Evolutionary conservation across 2,329 filamentous ascomycete species (phyloP).

Genomic region (Calonectria honghensis): DNA sequence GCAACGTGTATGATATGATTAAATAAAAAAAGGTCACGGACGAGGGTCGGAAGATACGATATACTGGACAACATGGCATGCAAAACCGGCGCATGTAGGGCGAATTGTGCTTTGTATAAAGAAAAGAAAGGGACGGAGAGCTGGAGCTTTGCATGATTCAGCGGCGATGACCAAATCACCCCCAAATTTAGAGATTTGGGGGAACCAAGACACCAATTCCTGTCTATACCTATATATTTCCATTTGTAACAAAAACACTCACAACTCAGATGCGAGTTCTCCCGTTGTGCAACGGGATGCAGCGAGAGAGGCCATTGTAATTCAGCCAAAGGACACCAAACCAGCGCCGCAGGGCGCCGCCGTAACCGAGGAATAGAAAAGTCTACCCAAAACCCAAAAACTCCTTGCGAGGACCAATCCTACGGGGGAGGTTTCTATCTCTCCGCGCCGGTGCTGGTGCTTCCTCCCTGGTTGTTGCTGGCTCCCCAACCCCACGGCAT

Average conservation of each 20-base stretch:
- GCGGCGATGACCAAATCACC: slow-evolving; percentile 23
- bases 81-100: slow-evolving; percentile 19
- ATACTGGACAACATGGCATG: slow-evolving; percentile 18
- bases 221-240: slow-evolving; percentile 36
- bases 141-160: slow-evolving; percentile 29
- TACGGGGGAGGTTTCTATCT: slow-evolving; percentile 55
- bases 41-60: neutral
- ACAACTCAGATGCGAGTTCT: slow-evolving; percentile 11
- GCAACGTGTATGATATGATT: slow-evolving; percentile 41
- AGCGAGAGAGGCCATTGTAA: neutral
- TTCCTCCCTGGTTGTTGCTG: slow-evolving; percentile 35
- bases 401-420: slow-evolving; percentile 53
- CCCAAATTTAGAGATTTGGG: slow-evolving; percentile 18
- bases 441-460: slow-evolving; percentile 63
- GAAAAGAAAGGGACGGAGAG: neutral
- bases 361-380: slow-evolving; percentile 39
- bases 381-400: slow-evolving; percentile 55
- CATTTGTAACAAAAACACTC: slow-evolving; percentile 18
- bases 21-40: neutral
- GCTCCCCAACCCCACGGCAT: slow-evolving; percentile 69
- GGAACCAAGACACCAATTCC: slow-evolving; percentile 30
- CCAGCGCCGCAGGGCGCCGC: neutral
- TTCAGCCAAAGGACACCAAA: slow-evolving; percentile 13
- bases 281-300: neutral
- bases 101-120: slow-evolving; percentile 28